Percentiles rank a stretch among this genome's conserved stretches.
phyloP scores from a whole-genome alignment of 805 yeast genomes.

The Pachysolen tannophilus region DNA sequence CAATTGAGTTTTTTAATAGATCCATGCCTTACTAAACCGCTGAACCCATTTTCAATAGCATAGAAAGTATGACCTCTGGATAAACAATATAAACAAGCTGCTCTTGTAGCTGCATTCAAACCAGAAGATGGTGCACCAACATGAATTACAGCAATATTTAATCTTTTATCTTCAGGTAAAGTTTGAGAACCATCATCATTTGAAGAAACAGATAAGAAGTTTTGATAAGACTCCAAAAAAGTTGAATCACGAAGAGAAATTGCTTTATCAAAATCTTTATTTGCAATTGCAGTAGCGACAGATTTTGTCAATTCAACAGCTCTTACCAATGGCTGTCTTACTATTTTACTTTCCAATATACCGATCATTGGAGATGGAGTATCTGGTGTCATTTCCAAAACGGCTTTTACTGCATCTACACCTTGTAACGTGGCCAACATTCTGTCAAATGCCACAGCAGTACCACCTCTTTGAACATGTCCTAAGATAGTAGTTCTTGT shows the following conservation, averaged over 20 bases:
- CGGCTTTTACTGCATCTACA: constrained; percentile 94
- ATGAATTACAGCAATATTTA: constrained; percentile 78
- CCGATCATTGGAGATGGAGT: constrained; percentile 96
- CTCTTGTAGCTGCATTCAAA: constrained; percentile 83
- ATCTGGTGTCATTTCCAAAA: constrained; percentile 77
- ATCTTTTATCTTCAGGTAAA: constrained; percentile 52
- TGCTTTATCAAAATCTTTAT: constrained; percentile 77
- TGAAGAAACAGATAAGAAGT: constrained; percentile 63
- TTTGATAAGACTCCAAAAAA: constrained; percentile 70
- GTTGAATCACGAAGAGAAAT: constrained; percentile 83
- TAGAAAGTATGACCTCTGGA: constrained; percentile 85
- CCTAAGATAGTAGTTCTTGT: constrained; percentile 94
- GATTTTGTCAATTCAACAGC: constrained; percentile 80
- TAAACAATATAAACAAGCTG: constrained; percentile 85
- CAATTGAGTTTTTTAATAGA: constrained; percentile 68
- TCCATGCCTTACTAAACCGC: constrained; percentile 87
- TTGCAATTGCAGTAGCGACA: constrained; percentile 84
- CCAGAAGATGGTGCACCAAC: constrained; percentile 99
- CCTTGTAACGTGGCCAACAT: constrained; percentile 92
- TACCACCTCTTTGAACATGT: constrained; percentile 98
- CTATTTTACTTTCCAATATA: constrained; percentile 77
- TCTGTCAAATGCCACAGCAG: constrained; percentile 94
- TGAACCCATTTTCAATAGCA: constrained; percentile 90
- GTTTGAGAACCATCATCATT: constrained; percentile 56
- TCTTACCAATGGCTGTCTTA: constrained; percentile 78